Conservation (phyloP, 2,329 filamentous ascomycete species). For the Tolypocladium sp. region DNA sequence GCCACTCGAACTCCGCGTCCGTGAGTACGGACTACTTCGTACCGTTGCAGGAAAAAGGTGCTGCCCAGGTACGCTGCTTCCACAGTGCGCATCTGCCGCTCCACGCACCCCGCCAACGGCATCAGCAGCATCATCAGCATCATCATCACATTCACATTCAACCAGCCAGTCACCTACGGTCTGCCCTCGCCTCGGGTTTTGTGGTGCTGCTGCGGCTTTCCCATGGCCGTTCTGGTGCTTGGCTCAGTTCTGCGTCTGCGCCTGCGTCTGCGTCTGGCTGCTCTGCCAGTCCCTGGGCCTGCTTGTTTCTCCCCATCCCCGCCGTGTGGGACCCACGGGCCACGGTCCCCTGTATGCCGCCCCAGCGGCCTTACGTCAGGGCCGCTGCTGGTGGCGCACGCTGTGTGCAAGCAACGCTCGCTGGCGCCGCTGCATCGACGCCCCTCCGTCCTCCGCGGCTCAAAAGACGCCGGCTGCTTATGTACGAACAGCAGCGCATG, state of each 20-base stretch:
- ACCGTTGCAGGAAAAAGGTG: no score
- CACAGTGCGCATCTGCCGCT: neutral
- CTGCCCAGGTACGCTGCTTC: no score
- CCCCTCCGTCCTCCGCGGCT: neutral
- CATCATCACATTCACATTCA: neutral
- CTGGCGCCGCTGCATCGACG: neutral
- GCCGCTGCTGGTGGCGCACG: neutral
- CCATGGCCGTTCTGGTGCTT: neutral
- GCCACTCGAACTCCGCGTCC: no score
- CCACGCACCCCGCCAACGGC: neutral
- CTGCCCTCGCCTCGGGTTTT: neutral
- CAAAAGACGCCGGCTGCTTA: neutral
- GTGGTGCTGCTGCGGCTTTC: neutral
- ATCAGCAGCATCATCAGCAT: neutral
- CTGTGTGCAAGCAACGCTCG: neutral
- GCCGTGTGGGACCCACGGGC: neutral
- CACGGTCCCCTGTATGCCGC: neutral
- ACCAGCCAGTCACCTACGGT: neutral
- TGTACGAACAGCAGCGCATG: neutral
- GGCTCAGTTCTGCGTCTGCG: constrained; percentile 5
- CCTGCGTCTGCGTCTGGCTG: neutral
- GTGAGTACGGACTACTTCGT: no score
- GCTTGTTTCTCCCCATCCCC: constrained; percentile 1
- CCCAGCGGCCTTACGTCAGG: constrained; percentile 6
- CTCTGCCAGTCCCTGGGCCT: neutral